Percentiles rank a stretch among this genome's conserved stretches.
Conservation (phyloP, 352 stramenopile genomes). For the Pythium rhizo-oryzae region DNA sequence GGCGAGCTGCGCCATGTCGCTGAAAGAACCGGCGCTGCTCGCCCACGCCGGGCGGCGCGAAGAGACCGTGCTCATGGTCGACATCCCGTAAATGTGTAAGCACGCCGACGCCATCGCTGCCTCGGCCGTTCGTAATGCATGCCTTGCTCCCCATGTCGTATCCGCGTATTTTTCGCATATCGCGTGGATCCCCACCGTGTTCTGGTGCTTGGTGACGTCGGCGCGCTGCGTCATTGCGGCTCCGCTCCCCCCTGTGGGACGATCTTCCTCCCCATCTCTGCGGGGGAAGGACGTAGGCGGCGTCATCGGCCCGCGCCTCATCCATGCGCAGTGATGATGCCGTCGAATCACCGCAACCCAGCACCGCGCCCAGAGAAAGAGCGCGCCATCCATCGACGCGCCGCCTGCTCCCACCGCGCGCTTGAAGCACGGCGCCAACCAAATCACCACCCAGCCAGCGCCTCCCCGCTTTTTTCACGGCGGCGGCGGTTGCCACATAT, state of each 20-base stretch:
- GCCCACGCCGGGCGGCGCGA: constrained; percentile 49
- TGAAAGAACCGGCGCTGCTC: constrained; percentile 62
- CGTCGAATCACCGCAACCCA: constrained; percentile 18
- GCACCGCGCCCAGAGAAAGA: background rate
- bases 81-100: constrained; percentile 35
- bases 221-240: constrained; percentile 7
- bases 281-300: background rate
- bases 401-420: background rate
- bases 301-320: constrained; percentile 16
- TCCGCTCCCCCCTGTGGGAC: too few species aligned
- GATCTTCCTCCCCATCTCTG: background rate
- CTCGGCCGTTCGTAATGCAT: background rate
- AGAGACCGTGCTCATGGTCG: constrained; percentile 59
- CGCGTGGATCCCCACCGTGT: background rate
- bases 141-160: too few species aligned
- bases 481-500: background rate
- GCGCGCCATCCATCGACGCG: background rate
- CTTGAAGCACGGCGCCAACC: background rate
- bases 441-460: background rate
- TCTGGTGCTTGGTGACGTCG: constrained; percentile 17
- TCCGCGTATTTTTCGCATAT: background rate
- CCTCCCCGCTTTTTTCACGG: background rate
- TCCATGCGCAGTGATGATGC: constrained; percentile 22
- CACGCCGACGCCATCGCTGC: background rate
- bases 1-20: constrained; percentile 71